Evolutionary conservation across 345 rosid species (phyloP), one percentile per base, ranked within the genome.

Genomic region (Eucalyptus curtisii): DNA sequence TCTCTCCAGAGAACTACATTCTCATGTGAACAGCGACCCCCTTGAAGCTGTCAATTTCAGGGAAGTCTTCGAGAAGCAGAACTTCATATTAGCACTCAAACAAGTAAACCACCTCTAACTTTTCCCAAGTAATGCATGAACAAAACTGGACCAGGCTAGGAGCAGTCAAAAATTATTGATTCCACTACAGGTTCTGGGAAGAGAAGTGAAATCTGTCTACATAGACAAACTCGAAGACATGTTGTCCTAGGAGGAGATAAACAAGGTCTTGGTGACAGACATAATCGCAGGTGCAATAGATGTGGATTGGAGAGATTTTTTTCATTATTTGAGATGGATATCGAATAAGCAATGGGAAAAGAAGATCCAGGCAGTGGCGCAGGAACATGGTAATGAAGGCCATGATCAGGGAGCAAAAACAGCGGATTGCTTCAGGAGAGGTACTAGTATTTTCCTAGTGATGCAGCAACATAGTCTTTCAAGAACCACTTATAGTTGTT

Each of bases 291-390:
- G 96, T 13, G 95, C 98, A 10, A 92, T 97, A 84, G 98, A 95
- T 25, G 97, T 95, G 84, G 99, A 98, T 80, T 97, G 99, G 98
- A 95, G 99, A 86, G 99, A 97, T 90, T 98, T 96, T 94, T 98
- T 98, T 92, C 98, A 98, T 3, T 95, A 94, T 90, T 85, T 96
- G 85, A 91, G 88, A 91, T 96, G 99, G 99, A 64, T 96, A 90
- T 98, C 99, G 1, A 96, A 94, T 89, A 92, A 89, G 79, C 89
- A 91, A 50, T 90, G 94, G 14, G 96, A 95, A 89, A 52, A 50
- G 76, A 96, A 91, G 89, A 93, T 97, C 87, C 90, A 91, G 47
- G 88, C 87, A 49, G 89, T 94, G 90, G 89, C 93, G 92, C 50
- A 94, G 98, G 93, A 92, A 94, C 37, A 95, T 94, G 1, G 93